A percentile compares a stretch with the other conserved stretches of the same genome.
Conservation (phyloP, 2,329 filamentous ascomycete species). For the Triangularia verruculosa region DNA sequence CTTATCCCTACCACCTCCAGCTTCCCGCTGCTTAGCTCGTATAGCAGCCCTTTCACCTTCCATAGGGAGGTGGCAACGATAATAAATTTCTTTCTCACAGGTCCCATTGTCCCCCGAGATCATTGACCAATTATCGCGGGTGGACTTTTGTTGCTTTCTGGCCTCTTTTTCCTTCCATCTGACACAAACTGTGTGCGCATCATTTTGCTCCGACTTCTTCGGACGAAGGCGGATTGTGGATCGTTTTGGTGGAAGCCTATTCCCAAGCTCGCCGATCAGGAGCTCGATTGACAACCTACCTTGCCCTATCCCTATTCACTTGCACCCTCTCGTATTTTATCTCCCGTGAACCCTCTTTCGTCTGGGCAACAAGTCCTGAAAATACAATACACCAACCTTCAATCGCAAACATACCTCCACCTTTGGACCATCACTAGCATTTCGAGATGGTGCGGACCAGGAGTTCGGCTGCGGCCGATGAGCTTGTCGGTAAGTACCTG, state of each 20-base stretch:
- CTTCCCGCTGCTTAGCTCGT: not conserved
- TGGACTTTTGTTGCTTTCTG: not conserved
- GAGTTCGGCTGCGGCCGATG: conserved; percentile 22
- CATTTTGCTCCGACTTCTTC: not conserved
- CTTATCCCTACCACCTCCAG: conserved; percentile 7
- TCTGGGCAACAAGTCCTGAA: not conserved
- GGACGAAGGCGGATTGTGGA: not conserved
- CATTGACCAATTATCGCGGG: not conserved
- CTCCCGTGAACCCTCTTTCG: not conserved
- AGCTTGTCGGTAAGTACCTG: conserved; percentile 20
- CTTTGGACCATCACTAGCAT: not conserved
- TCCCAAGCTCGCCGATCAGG: not conserved
- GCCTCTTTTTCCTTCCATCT: not conserved
- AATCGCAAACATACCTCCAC: not conserved
- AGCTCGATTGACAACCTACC: not conserved
- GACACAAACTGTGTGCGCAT: not conserved
- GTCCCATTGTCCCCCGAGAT: not conserved
- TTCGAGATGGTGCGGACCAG: conserved; percentile 23
- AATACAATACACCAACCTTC: not conserved
- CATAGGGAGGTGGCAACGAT: conserved; percentile 18
- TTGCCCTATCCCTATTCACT: not conserved
- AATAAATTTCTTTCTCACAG: not conserved
- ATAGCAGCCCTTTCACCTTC: not conserved
- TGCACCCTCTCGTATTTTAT: not conserved
- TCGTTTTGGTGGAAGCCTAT: not conserved